A percentile compares a stretch with the other conserved stretches of the same genome.
These are phyloP conservation scores for Adiantum capillusveneris DNA, from an alignment of 75 land plant genomes.

Conservation along the genomic window DNA sequence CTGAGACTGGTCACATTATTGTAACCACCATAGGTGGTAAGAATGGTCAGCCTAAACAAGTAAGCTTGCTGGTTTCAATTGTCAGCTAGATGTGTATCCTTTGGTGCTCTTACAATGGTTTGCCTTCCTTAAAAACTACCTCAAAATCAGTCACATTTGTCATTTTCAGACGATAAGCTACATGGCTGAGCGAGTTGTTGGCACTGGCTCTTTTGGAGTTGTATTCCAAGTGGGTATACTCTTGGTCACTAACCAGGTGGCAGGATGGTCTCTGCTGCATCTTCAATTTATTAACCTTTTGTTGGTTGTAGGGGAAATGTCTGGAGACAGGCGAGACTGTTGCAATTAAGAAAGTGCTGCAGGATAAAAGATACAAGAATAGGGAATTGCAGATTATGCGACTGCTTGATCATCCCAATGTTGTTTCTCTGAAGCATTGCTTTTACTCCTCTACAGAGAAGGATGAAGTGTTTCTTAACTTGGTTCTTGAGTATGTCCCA, in stretches of 20 bases:
- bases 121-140: no score
- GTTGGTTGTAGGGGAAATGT: constrained; percentile 58
- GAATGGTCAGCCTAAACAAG: constrained; percentile 90
- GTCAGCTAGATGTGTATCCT: neutral
- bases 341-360: constrained; percentile 80
- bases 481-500: constrained; percentile 81
- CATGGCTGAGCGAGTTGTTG: constrained; percentile 95
- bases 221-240: constrained; percentile 61
- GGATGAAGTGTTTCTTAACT: constrained; percentile 77
- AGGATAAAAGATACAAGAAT: constrained; percentile 81
- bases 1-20: constrained; percentile 88
- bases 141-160: neutral
- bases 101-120: neutral
- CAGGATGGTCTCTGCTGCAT: no score
- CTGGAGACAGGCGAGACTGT: constrained; percentile 82
- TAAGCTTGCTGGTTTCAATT: constrained; percentile 4
- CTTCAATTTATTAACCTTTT: neutral
- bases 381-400: constrained; percentile 90
- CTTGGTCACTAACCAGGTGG: no score
- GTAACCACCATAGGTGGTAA: constrained; percentile 90
- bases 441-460: constrained; percentile 85
- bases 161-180: constrained; percentile 73
- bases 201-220: constrained; percentile 83
- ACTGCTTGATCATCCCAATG: constrained; percentile 76
- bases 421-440: constrained; percentile 77